These are phyloP conservation scores for Dipodascopsis uninucleata DNA, from an alignment of 805 yeast genomes.

Conservation along the genomic window DNA sequence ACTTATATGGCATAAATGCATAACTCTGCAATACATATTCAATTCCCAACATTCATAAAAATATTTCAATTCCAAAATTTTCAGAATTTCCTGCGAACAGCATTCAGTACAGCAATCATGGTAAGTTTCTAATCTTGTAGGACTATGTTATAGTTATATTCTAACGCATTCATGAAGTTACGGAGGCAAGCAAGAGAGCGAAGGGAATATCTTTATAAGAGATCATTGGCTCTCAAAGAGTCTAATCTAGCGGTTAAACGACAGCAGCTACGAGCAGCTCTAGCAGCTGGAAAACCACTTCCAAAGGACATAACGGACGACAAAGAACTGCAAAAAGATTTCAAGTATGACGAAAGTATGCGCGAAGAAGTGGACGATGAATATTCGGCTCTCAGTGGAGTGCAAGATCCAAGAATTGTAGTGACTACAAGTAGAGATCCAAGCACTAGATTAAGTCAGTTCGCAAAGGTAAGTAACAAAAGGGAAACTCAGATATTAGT, in stretches of 20 bases:
- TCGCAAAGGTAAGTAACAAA: conserved; percentile 58
- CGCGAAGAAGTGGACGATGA: conserved; percentile 77
- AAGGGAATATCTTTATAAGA: conserved; percentile 85
- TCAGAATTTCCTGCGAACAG: too few species aligned
- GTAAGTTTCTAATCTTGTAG: too few species aligned
- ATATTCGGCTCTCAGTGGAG: conserved; percentile 80
- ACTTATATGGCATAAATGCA: too few species aligned
- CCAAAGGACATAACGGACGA: conserved; percentile 92
- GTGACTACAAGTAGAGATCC: conserved; percentile 95
- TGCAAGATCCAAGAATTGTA: conserved; percentile 82
- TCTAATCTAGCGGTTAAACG: conserved; percentile 80
- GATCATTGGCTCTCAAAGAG: conserved; percentile 86
- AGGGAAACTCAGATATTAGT: too few species aligned
- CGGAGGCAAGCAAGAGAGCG: conserved; percentile 96
- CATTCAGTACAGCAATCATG: too few species aligned
- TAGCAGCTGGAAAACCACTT: conserved; percentile 86
- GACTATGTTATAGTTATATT: too few species aligned
- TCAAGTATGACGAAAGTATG: conserved; percentile 74
- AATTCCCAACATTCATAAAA: too few species aligned
- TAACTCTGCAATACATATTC: too few species aligned
- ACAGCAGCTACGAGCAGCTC: conserved; percentile 77
- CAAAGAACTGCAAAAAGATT: conserved; percentile 71
- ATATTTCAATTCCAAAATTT: too few species aligned
- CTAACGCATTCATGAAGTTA: too few species aligned
- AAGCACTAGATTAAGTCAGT: conserved; percentile 76